Base-by-base conservation (phyloP, 164 flowering plant species). In the Annona squamosa region DNA sequence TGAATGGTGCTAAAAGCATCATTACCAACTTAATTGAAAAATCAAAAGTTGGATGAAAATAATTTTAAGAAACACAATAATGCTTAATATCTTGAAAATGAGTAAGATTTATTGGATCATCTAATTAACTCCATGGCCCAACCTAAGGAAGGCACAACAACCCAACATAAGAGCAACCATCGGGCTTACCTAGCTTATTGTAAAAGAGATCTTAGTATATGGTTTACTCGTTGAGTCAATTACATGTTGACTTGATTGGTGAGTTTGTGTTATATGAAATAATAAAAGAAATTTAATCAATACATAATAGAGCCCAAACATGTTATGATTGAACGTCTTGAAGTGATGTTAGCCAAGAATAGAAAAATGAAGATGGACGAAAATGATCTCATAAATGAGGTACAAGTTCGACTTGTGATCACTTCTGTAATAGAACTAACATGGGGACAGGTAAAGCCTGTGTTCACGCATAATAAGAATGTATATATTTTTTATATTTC, bases 381-480 rank as follows among this genome's bases (percentile, higher is more conserved):
- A 3, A 52, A 75, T 48, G 64, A 2, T 12, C 13, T 65, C 42
- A 63, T 12, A 42, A 65, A 75, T 47, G 42, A 75, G 65, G 52
- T 70, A n/a, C 74, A 75, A 37, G 19, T 75, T 26, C 0, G 0
- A 26, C 37, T 26, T 26, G 37, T 26, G 37, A 26, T 26, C 18
- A 10, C 3, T 5, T 10, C 48, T 3, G 9, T 69, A 3, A 5
- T 69, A 7, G 4, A 62, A 1, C 48, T 45, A 4, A 4, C 72
- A 4, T 75, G 70, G 70, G 74, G 45, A 1, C 17, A 46, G 1
- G 48, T 70, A 65, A 70, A 70, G 48, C 43, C 26, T 4, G 12
- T 5, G 4, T 1, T 75, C 43, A 70, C 70, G 4, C 73, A 75
- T 6, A 65, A 75, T 63, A 73, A 70, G 63, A 75, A 65, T 41